A percentile compares a stretch with the other conserved stretches of the same genome.
Conservation (phyloP, 139 green algal genomes). For the Picochlorum sp. region DNA sequence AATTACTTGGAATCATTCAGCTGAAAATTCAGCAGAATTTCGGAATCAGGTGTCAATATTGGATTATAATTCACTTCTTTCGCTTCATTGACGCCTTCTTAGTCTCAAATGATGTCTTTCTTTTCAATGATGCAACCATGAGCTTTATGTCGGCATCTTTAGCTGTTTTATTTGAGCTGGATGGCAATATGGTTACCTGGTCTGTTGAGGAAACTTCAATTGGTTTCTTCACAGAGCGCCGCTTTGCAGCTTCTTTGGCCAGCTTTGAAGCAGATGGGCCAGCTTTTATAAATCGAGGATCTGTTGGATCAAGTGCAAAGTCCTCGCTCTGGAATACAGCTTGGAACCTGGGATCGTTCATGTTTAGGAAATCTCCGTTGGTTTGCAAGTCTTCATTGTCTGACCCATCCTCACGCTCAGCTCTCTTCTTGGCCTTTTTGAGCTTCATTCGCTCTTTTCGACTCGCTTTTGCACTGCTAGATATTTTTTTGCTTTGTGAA, state of each 20-base stretch:
- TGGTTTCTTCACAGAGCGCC: background rate
- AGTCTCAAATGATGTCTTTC: conserved; percentile 24
- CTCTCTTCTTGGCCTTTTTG: conserved; percentile 22
- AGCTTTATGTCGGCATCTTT: conserved; percentile 27
- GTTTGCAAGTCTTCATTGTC: conserved; percentile 20
- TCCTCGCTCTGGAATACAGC: conserved; percentile 46
- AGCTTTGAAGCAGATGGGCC: background rate
- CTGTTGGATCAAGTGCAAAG: conserved; percentile 85
- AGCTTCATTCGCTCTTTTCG: conserved; percentile 25
- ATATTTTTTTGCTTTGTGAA: background rate
- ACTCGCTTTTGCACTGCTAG: conserved; percentile 14
- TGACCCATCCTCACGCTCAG: conserved; percentile 20
- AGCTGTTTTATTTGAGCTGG: background rate
- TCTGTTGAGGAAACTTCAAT: background rate
- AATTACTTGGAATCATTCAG: no score
- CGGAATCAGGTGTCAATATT: no score
- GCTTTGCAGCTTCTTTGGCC: background rate
- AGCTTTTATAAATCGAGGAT: conserved; percentile 61
- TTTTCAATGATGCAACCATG: conserved; percentile 64
- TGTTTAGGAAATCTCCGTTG: conserved; percentile 25
- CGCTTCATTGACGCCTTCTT: background rate
- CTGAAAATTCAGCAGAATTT: no score
- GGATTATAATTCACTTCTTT: background rate
- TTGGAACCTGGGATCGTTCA: conserved; percentile 69
- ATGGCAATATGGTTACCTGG: background rate